phyloP scores from a whole-genome alignment of 2,329 filamentous ascomycete species.

The Didymosphaeria variabile region DNA sequence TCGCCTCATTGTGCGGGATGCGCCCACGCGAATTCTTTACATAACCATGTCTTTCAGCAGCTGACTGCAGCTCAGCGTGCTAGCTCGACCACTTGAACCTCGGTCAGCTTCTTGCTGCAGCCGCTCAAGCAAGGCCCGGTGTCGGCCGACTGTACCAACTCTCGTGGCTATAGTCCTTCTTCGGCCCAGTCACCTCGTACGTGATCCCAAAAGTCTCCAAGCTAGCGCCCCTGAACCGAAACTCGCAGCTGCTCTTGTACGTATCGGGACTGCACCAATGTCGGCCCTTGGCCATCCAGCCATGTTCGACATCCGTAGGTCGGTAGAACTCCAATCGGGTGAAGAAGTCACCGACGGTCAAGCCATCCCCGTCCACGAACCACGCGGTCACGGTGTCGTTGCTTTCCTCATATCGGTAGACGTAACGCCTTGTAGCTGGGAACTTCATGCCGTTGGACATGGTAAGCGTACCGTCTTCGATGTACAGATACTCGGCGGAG shows the following conservation, averaged over 20 bases:
- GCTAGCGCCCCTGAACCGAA: conserved; percentile 57
- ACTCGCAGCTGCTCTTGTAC: conserved; percentile 75
- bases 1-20: neutral
- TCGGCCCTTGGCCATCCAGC: conserved; percentile 71
- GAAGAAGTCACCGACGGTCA: conserved; percentile 77
- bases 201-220: conserved; percentile 54
- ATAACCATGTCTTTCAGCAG: too few species aligned
- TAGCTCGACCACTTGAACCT: neutral
- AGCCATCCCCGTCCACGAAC: conserved; percentile 77
- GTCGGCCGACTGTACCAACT: conserved; percentile 46
- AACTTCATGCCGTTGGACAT: conserved; percentile 66
- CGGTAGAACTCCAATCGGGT: conserved; percentile 72
- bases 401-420: conserved; percentile 73
- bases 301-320: conserved; percentile 47
- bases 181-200: conserved; percentile 74
- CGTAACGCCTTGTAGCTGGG: conserved; percentile 71
- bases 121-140: neutral
- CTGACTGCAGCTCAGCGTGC: too few species aligned
- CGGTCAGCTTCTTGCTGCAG: neutral
- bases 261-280: conserved; percentile 77
- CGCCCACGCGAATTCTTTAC: too few species aligned
- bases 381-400: conserved; percentile 73
- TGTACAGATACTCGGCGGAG: conserved; percentile 68
- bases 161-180: conserved; percentile 72
- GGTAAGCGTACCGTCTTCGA: conserved; percentile 72